These are phyloP conservation scores for Calocera viscosa DNA, from an alignment of 768 basidiomycete genomes.

Conservation along the genomic window DNA sequence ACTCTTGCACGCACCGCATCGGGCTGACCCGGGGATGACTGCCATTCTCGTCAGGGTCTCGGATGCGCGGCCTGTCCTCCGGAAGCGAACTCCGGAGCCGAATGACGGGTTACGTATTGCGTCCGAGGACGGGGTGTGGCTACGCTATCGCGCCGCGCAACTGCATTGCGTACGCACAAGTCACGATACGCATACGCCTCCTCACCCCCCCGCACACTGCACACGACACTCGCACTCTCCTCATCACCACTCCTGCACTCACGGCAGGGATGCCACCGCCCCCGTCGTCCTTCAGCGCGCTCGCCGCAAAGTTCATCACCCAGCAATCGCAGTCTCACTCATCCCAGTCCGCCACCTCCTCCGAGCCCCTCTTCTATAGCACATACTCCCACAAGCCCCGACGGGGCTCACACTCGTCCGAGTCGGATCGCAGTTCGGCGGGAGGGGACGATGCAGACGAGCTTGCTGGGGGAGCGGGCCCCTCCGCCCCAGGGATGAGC, in stretches of 20 bases:
- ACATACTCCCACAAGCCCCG: not conserved
- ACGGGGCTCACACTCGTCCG: not conserved
- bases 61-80: not conserved
- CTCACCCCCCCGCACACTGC: not conserved
- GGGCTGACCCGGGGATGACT: no score
- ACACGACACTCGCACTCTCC: not conserved
- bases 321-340: not conserved
- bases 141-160: not conserved
- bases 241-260: not conserved
- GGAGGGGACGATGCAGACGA: not conserved
- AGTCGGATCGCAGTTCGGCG: not conserved
- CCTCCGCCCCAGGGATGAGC: not conserved
- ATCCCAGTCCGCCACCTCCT: not conserved
- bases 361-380: constrained; percentile 4
- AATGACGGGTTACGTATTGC: not conserved
- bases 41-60: no score
- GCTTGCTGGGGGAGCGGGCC: not conserved
- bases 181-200: not conserved
- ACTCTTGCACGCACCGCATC: no score
- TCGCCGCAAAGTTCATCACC: constrained; percentile 5
- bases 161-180: not conserved
- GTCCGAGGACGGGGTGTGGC: not conserved
- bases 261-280: not conserved
- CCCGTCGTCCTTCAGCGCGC: not conserved
- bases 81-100: not conserved